phyloP scores from a whole-genome alignment of 208 protist species.

The Acanthamoeba royreba region DNA sequence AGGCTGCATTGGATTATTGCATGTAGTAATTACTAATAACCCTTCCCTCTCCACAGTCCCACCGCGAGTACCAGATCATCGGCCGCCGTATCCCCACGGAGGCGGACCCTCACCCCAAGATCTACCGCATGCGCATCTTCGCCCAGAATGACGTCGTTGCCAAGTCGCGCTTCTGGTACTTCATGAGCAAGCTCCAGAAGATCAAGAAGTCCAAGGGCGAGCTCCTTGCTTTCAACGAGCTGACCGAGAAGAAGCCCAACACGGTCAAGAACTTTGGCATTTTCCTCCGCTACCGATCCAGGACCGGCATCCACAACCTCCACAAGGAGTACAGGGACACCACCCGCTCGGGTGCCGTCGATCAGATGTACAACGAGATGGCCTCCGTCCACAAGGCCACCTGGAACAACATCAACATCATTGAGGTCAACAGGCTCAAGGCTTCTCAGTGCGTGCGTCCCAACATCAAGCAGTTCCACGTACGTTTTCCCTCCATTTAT shows the following conservation, averaged over 20 bases:
- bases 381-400: constrained; percentile 31
- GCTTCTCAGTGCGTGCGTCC: not conserved
- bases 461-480: constrained; percentile 41
- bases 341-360: constrained; percentile 92
- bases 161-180: constrained; percentile 99
- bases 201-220: constrained; percentile 98
- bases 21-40: not conserved
- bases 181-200: constrained; percentile 96
- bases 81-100: constrained; percentile 92
- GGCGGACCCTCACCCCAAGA: constrained; percentile 88
- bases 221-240: constrained; percentile 87
- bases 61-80: constrained; percentile 90
- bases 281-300: constrained; percentile 97
- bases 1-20: not conserved
- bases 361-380: constrained; percentile 86
- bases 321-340: constrained; percentile 99
- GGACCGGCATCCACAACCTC: constrained; percentile 98
- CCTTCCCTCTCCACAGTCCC: not conserved
- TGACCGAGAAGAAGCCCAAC: constrained; percentile 93
- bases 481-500: not conserved
- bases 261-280: constrained; percentile 98
- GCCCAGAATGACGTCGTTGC: constrained; percentile 97
- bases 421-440: not conserved
- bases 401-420: constrained; percentile 30
- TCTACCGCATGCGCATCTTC: constrained; percentile 99